Base-by-base conservation (phyloP, 2,329 filamentous ascomycete species). In the Pseudomassariella vexata region DNA sequence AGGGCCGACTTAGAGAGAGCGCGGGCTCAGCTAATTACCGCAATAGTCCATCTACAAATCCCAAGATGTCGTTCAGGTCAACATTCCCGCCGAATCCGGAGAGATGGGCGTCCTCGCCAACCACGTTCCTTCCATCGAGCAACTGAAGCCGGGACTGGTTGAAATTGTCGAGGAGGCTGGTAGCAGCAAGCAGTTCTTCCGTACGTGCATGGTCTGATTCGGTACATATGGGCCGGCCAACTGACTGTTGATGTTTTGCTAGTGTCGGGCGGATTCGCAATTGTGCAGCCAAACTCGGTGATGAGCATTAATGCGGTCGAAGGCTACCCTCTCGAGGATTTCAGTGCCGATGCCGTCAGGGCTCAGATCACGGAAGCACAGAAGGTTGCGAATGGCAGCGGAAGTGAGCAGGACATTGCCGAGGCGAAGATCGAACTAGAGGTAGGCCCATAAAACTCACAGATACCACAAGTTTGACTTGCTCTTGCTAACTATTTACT, bases 21-120 rank as follows among this genome's bases (percentile, higher is more conserved):
- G 22, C 19, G 18, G 18, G 15, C 25, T 37, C 19, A 38, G 58
- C 63, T 73, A 73, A 73, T 68, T 68, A 54, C 63, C 68, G 62
- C 69, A 68, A 57, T 58, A 88, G 84, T 68, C 82, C 53, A 68
- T 82, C 67, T 81, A 76, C 72, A 76, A 75, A 64, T 79, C 68
- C 50, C 68, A 78, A 55, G 73, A 76, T 57, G 75, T 80, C 59
- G 81, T 96, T 58, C 92, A 98, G 74, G 92, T 98, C 74, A 98
- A 98, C 79, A 82, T 98, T 57, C 84, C 92, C 62, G 92, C 92
- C 58, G 92, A 95, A 66, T 94, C 89, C 43, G 92, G 92, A 63
- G 92, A 96, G 55, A 98, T 98, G 92, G 92, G 92, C 84, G 83
- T 98, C 55, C 84, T 98, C 60, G 92, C 92, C 63, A 94, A 92